Base-by-base conservation (phyloP, 371 early-diverging fungal genomes). In the Mortierella sp. region DNA sequence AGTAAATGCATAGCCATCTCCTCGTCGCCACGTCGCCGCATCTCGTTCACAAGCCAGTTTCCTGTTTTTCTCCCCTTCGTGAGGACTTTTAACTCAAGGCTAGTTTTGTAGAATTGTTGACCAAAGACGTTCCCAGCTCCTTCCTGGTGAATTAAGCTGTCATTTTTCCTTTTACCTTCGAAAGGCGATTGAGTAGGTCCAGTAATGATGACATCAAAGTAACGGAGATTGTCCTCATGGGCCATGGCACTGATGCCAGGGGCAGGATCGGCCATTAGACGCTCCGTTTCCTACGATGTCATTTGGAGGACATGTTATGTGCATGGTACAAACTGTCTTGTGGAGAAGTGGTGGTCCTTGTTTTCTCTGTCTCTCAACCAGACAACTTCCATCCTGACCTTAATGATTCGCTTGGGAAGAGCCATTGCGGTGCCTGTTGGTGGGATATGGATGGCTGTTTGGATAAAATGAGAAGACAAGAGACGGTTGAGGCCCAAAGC, bases 171-270 rank as follows among this genome's bases (percentile, higher is more conserved):
- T 43, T 67, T 82, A 95, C 98, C 98, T 92, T 98, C 98, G 82
- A 97, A 99, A 5, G 99, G 97, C 26, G 99, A 99, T 81, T 95
- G 94, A 31, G 81, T 70, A 26, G 99, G 99, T 4, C 99, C 99
- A 43, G 93, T 87, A 72, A 99, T 98, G 54, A 93, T 81, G 37
- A 99, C 99, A 85, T 98, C 96, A 86, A 99, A 97, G 80, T 99
- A 97, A 24, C 99, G 92, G 67, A 97, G 83, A 78, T 97, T 98
- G 65, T 95, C 96, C 49, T 97, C 97, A 67, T 96, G 95, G 44
- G 96, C 93, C 11, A 81, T 87, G 21, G 97, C 98, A 54, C 84
- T 87, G 64, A 99, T 97, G 41, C 97, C 99, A n/a, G 99, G 97
- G 34, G 93, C 96, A 17, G 99, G 98, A 67, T 99, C 98, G 54